Evolutionary conservation across 768 basidiomycete genomes (phyloP).

Genomic region (Nidularia pulvinata): DNA sequence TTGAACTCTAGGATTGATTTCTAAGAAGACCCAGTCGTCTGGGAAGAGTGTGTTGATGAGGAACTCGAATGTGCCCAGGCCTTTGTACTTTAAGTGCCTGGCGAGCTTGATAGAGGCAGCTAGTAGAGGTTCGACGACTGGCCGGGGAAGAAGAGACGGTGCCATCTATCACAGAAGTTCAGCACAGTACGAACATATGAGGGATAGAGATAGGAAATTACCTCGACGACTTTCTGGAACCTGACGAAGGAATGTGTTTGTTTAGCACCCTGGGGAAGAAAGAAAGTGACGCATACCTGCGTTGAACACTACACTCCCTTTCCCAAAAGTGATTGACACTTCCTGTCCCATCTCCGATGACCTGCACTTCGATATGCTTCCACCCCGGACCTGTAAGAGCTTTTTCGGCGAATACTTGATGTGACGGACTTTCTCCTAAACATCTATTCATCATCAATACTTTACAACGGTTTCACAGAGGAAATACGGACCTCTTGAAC

Average conservation of each 20-base stretch:
- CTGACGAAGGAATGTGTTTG: conserved; percentile 8
- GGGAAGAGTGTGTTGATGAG: conserved; percentile 68
- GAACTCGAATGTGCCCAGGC: conserved; percentile 91
- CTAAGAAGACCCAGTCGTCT: conserved; percentile 83
- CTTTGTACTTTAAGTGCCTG: conserved; percentile 73
- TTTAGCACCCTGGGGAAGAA: neutral
- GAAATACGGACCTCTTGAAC: conserved; percentile 51
- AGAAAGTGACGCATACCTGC: conserved; percentile 44
- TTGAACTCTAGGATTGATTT: conserved; percentile 91
- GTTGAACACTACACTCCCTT: conserved; percentile 90
- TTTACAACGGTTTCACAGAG: neutral
- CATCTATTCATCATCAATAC: conserved; percentile 16
- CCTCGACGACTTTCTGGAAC: conserved; percentile 85
- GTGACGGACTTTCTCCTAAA: conserved; percentile 34
- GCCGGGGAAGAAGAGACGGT: conserved; percentile 77
- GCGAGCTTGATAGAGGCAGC: conserved; percentile 81
- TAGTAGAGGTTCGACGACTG: conserved; percentile 66
- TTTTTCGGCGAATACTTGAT: conserved; percentile 79
- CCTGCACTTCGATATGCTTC: conserved; percentile 88
- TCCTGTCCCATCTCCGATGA: conserved; percentile 78
- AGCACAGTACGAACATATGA: no score
- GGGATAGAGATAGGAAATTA: no score
- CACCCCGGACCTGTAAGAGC: conserved; percentile 72
- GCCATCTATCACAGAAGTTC: conserved; percentile 28
- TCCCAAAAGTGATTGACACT: conserved; percentile 88